These are phyloP conservation scores for Rosa persica DNA, from an alignment of 306 rosid species.

Conservation along the genomic window DNA sequence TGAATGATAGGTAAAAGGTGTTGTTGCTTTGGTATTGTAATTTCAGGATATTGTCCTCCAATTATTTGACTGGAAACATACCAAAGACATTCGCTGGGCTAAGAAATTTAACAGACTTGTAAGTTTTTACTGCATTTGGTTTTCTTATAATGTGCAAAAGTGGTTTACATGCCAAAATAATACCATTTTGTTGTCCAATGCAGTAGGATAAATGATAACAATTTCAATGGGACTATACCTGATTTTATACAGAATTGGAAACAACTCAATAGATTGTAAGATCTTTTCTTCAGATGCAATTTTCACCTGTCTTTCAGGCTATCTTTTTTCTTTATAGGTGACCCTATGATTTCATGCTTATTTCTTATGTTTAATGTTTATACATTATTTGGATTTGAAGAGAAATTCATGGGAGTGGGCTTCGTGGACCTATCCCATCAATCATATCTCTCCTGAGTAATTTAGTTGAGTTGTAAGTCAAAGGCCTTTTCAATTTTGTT, in stretches of 20 bases:
- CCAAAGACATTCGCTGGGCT: constrained; percentile 54
- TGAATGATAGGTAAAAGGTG: constrained; percentile 4
- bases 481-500: constrained; percentile 13
- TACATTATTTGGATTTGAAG: constrained; percentile 44
- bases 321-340: neutral
- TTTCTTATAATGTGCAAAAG: constrained; percentile 8
- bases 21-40: constrained; percentile 18
- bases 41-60: constrained; percentile 73
- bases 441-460: constrained; percentile 57
- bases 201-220: constrained; percentile 83
- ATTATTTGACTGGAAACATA: constrained; percentile 63
- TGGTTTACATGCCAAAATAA: constrained; percentile 6
- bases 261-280: constrained; percentile 68
- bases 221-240: constrained; percentile 67
- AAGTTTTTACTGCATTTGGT: constrained; percentile 27
- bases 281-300: constrained; percentile 19
- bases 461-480: constrained; percentile 59
- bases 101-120: constrained; percentile 64
- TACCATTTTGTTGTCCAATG: constrained; percentile 25
- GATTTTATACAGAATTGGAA: constrained; percentile 72
- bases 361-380: neutral
- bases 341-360: neutral
- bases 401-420: constrained; percentile 86
- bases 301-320: constrained; percentile 12
- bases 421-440: constrained; percentile 78